Conservation (phyloP, 1,284 basidiomycete species). For the Leccinum fuscescens region DNA sequence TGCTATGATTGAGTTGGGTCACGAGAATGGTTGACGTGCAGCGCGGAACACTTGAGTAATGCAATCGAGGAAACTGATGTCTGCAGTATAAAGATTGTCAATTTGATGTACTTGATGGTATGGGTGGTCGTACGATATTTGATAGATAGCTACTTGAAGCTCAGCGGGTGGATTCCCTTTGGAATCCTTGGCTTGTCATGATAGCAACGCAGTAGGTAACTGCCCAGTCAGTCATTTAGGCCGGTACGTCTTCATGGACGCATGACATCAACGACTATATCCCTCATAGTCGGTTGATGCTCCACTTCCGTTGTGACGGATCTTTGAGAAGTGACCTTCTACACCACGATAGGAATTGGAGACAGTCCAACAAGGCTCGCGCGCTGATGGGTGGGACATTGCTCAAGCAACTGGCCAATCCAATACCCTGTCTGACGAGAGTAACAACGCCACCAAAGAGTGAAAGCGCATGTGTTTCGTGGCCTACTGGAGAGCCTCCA, state of each 20-base stretch:
- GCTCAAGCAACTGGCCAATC: background rate
- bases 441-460: no score
- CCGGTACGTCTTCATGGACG: background rate
- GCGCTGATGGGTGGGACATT: background rate
- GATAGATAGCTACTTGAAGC: background rate
- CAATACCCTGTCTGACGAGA: background rate
- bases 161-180: background rate
- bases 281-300: no score
- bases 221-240: background rate
- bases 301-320: background rate
- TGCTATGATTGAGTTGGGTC: no score
- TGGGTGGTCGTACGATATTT: background rate
- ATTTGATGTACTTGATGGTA: background rate
- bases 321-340: background rate
- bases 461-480: background rate
- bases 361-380: background rate
- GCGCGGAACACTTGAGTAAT: no score
- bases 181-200: background rate
- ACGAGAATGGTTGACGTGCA: background rate
- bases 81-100: background rate
- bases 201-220: no score
- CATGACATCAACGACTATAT: background rate
- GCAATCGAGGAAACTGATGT: background rate
- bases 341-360: background rate
- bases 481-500: background rate